Evolutionary conservation across 78 protist genomes (phyloP), one percentile per base, ranked within the genome.

Genomic region (Tieghemostelium lacteum): DNA sequence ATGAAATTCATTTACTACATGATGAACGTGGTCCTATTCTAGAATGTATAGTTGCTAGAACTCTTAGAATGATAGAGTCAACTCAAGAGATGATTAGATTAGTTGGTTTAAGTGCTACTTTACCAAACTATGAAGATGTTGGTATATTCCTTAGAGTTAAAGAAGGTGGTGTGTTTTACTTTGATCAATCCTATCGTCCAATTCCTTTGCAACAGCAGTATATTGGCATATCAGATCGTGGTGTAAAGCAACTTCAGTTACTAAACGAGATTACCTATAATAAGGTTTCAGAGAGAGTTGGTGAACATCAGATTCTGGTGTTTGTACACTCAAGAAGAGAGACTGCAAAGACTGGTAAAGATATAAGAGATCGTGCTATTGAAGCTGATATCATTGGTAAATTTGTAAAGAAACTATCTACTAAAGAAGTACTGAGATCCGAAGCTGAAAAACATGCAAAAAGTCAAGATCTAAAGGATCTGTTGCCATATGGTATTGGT

Each of bases 311-410:
- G 50, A 93, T 98, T 20, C 70, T 99, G 37, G 93, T 99, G 52
- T 99, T 99, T 64, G 99, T 98, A 37, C 99, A 99, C 87, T 92
- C 98, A 4, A 93, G 99, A 31, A 97, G 98, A 73, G 99, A 98
- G 19, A 98, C 99, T 4, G 96, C 87, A 5, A 92, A 88, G 91
- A 98, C 99, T 22, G 99, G 98, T 19, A 49, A 33, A 31, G 69
- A 64, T 24, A 20, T 97, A 20, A 28, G 73, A 40, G 98, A 95
- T 71, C 28, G 88, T 37, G 98, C 97, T 0, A 39, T 83, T 0
- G 80, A 66, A 29, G 39, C 98, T 97, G 8, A 58, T 31, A 22
- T 65, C 45, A 40, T 31, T 96, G 70, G 88, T 74, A 39, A 95
- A 65, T 77, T 75, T 10, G 60, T 96, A 93, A n/a, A 36, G 70